Percentiles rank a stretch among this genome's conserved stretches.
phyloP scores from a whole-genome alignment of 495 filamentous ascomycete species.

The Daldinia concentrica region DNA sequence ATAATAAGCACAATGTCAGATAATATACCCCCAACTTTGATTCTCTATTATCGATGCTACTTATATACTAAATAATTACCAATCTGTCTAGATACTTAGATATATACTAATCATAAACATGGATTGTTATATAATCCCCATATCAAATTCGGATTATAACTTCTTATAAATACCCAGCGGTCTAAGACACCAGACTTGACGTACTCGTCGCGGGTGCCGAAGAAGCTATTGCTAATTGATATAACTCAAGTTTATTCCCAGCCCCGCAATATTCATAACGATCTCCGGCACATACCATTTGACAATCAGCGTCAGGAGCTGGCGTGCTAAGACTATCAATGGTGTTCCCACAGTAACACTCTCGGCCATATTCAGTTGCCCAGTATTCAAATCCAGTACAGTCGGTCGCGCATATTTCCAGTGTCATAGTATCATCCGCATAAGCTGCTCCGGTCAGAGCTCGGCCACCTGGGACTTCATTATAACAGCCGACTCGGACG shows the following conservation, averaged over 20 bases:
- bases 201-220: constrained; percentile 3
- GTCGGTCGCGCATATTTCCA: constrained; percentile 47
- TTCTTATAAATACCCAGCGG: constrained; percentile 50
- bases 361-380: constrained; percentile 49
- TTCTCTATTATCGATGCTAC: too few relatives aligned
- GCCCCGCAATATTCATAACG: constrained; percentile 51
- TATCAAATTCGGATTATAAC: constrained; percentile 16
- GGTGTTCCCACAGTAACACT: constrained; percentile 54
- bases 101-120: too few relatives aligned
- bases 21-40: too few relatives aligned
- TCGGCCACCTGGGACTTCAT: constrained; percentile 53
- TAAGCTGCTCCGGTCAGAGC: constrained; percentile 51
- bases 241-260: constrained; percentile 47
- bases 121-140: too few relatives aligned
- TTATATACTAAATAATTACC: too few relatives aligned
- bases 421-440: constrained; percentile 47
- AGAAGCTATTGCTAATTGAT: constrained; percentile 35
- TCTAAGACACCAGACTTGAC: neutral
- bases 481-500: constrained; percentile 55
- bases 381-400: constrained; percentile 48
- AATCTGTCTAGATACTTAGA: too few relatives aligned
- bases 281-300: constrained; percentile 46
- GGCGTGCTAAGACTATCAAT: constrained; percentile 44
- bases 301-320: constrained; percentile 47
- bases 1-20: too few relatives aligned